Percentiles rank a stretch among this genome's conserved stretches.
Evolutionary conservation across 2,329 filamentous ascomycete genomes (phyloP).

Genomic region (Colletotrichum neosansevieriae): DNA sequence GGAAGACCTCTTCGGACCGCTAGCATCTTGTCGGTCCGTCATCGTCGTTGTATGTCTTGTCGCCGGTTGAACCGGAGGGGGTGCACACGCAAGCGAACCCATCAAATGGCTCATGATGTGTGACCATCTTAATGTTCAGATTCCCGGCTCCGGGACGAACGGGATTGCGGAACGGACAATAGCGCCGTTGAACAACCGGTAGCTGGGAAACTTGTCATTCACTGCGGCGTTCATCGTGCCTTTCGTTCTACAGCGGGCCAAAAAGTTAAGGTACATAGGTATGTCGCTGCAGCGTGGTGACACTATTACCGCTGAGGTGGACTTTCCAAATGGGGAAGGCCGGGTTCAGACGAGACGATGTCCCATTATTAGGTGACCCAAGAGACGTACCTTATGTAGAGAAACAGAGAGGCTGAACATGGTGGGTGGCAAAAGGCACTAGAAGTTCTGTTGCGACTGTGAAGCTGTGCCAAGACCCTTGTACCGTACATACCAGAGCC

Average conservation of each 20-base stretch:
- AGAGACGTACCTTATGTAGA: not conserved
- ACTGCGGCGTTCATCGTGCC: not conserved
- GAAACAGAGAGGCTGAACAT: not conserved
- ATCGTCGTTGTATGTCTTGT: not conserved
- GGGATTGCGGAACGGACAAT: not conserved
- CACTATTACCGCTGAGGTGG: not conserved
- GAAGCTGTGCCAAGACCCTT: slow-evolving; percentile 19
- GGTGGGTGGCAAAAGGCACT: too few relatives aligned
- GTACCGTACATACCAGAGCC: not conserved
- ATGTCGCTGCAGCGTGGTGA: not conserved
- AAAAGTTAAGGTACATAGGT: not conserved
- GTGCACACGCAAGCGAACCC: not conserved
- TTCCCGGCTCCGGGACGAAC: not conserved
- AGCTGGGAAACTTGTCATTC: not conserved
- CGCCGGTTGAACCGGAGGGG: slow-evolving; percentile 1
- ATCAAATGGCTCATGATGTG: not conserved
- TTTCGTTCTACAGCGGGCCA: not conserved
- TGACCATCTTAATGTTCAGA: not conserved
- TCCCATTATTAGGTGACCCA: not conserved
- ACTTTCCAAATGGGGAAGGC: slow-evolving; percentile 16
- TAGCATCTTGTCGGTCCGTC: too few relatives aligned
- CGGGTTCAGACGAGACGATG: not conserved
- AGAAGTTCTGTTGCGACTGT: slow-evolving; percentile 7
- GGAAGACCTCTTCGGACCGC: too few relatives aligned
- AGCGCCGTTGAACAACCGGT: not conserved